Conservation (phyloP, 2,329 filamentous ascomycete genomes). For the Scedosporium aurantiacum region DNA sequence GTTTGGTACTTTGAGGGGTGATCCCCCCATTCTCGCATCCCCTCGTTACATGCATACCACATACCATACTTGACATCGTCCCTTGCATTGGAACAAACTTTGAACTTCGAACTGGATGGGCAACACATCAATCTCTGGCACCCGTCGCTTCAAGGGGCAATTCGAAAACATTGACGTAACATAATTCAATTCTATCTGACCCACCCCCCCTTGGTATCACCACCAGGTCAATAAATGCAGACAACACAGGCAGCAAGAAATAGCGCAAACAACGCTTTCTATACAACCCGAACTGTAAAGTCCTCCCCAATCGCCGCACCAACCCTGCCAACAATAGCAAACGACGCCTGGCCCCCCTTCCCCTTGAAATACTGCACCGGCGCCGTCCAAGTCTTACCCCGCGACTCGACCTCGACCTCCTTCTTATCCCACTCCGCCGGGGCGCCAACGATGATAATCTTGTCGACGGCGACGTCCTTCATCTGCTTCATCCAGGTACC, state of each 20-base stretch:
- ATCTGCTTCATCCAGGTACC: slow-evolving; percentile 65
- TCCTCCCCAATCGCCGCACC: slow-evolving; percentile 41
- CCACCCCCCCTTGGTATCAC: too few relatives aligned
- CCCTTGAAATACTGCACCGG: slow-evolving; percentile 49
- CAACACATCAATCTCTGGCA: too few relatives aligned
- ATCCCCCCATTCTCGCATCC: not conserved
- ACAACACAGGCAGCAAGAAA: too few relatives aligned
- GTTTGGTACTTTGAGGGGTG: not conserved
- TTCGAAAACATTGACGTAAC: too few relatives aligned
- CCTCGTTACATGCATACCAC: not conserved
- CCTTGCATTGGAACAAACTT: not conserved
- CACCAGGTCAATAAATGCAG: too few relatives aligned
- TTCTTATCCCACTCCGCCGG: slow-evolving; percentile 59
- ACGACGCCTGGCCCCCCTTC: slow-evolving; percentile 34
- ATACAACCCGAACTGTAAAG: slow-evolving; percentile 32
- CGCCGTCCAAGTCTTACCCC: slow-evolving; percentile 42
- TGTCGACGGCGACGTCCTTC: slow-evolving; percentile 68
- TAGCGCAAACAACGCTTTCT: not conserved
- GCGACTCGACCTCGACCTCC: slow-evolving; percentile 46
- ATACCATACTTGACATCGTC: not conserved
- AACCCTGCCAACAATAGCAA: slow-evolving; percentile 40
- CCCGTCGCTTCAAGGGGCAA: too few relatives aligned
- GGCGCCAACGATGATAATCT: slow-evolving; percentile 72
- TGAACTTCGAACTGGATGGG: not conserved
- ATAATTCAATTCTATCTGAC: too few relatives aligned